Conservation (phyloP, 805 yeast species). For the Suhomyces xylopsoci region DNA sequence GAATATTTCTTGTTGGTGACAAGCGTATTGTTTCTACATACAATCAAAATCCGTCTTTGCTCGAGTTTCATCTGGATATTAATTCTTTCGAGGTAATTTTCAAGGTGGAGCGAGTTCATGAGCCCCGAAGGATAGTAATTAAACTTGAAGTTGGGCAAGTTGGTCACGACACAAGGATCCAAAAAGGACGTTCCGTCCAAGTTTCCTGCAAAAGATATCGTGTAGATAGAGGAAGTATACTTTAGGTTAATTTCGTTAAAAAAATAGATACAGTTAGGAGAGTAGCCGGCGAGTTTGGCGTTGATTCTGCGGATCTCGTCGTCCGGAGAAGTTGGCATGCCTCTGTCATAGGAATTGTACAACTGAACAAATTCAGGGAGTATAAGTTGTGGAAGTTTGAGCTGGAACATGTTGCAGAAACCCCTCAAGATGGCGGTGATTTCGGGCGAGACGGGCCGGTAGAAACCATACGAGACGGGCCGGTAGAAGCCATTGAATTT, state of each 20-base stretch:
- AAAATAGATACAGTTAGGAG: constrained; percentile 17
- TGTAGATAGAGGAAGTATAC: constrained; percentile 10
- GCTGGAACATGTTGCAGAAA: not conserved
- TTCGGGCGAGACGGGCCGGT: not conserved
- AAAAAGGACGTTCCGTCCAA: constrained; percentile 18
- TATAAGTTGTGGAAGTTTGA: not conserved
- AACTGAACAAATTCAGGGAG: not conserved
- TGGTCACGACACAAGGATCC: constrained; percentile 19
- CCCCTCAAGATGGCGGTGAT: not conserved
- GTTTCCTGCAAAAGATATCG: constrained; percentile 22
- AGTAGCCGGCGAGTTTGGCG: constrained; percentile 5
- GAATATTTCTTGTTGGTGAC: constrained; percentile 8
- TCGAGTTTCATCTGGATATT: constrained; percentile 12
- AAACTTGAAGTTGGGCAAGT: constrained; percentile 2
- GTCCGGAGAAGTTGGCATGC: not conserved
- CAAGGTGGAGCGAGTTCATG: constrained; percentile 15
- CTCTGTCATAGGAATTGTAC: not conserved
- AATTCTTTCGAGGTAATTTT: constrained; percentile 14
- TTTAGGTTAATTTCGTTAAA: constrained; percentile 21
- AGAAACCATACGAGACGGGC: not conserved
- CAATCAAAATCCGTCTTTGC: constrained; percentile 13
- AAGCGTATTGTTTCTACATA: constrained; percentile 15
- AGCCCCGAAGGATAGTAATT: constrained; percentile 19
- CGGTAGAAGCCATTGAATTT: not conserved
- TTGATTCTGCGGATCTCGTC: constrained; percentile 1